phyloP scores from a whole-genome alignment of 2,329 filamentous ascomycete species.

The Hymenoscyphus linearis region DNA sequence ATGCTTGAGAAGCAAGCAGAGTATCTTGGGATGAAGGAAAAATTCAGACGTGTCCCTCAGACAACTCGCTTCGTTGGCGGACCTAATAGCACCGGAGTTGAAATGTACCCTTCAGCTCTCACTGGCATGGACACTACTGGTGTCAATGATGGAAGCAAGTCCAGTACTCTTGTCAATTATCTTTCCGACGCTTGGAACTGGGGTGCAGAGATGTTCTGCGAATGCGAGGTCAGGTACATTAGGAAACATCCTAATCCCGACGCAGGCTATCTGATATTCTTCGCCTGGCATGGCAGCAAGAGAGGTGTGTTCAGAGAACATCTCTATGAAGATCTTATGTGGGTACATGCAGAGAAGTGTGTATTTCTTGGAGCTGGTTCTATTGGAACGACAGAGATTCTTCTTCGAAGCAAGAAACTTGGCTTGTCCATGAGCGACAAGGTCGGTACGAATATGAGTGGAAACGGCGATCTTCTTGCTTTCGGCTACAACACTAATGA shows the following conservation, averaged over 20 bases:
- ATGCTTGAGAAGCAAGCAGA: slow-evolving; percentile 53
- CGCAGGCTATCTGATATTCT: slow-evolving; percentile 55
- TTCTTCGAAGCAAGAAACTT: slow-evolving; percentile 54
- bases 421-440: slow-evolving; percentile 53
- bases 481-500: slow-evolving; percentile 60
- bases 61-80: slow-evolving; percentile 59
- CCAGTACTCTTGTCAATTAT: slow-evolving; percentile 60
- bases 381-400: slow-evolving; percentile 61
- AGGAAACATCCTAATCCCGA: slow-evolving; percentile 43
- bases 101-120: slow-evolving; percentile 54
- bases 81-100: slow-evolving; percentile 57
- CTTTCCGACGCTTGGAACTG: slow-evolving; percentile 66
- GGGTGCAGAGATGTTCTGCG: slow-evolving; percentile 67
- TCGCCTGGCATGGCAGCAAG: slow-evolving; percentile 57
- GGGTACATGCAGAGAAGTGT: slow-evolving; percentile 59
- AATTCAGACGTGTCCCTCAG: slow-evolving; percentile 52
- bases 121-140: slow-evolving; percentile 60
- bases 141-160: slow-evolving; percentile 64
- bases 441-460: slow-evolving; percentile 56
- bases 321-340: slow-evolving; percentile 56
- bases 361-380: slow-evolving; percentile 63
- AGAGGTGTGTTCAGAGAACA: slow-evolving; percentile 50
- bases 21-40: slow-evolving; percentile 43
- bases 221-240: slow-evolving; percentile 60
- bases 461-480: slow-evolving; percentile 61